Conservation (phyloP, 1,284 basidiomycete genomes). For the Tilletiopsis washingtonensis region DNA sequence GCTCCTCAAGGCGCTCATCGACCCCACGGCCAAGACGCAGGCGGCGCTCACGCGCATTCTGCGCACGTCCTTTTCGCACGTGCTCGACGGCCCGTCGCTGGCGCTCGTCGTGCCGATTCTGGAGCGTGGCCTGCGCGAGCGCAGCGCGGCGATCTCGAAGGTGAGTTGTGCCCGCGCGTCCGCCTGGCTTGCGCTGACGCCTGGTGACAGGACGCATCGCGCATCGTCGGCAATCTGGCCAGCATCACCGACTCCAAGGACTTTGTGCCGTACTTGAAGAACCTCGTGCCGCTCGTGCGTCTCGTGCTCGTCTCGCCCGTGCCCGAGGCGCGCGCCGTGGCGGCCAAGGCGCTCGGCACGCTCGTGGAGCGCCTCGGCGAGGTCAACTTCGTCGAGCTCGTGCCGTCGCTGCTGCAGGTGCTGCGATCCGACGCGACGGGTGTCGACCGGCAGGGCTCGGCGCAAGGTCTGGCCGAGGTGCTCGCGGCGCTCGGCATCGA, state of each 20-base stretch:
- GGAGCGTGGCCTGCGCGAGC: slow-evolving; percentile 83
- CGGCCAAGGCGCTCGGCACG: slow-evolving; percentile 93
- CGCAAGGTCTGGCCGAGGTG: slow-evolving; percentile 94
- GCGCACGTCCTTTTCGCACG: slow-evolving; percentile 94
- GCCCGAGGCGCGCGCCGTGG: slow-evolving; percentile 91
- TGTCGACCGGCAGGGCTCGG: slow-evolving; percentile 93
- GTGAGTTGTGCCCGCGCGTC: too few species aligned
- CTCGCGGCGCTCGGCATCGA: slow-evolving; percentile 95
- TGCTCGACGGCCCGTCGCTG: slow-evolving; percentile 95
- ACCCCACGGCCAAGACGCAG: slow-evolving; percentile 79
- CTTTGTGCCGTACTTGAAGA: slow-evolving; percentile 86
- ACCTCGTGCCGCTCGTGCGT: slow-evolving; percentile 84
- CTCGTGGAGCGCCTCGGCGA: slow-evolving; percentile 94
- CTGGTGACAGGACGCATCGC: slow-evolving; percentile 88
- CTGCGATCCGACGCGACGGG: slow-evolving; percentile 90
- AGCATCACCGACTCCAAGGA: slow-evolving; percentile 88
- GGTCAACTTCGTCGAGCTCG: slow-evolving; percentile 87
- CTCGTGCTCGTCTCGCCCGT: slow-evolving; percentile 81
- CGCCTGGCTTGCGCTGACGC: too few species aligned
- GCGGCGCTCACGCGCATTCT: slow-evolving; percentile 73
- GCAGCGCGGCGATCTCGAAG: slow-evolving; percentile 88
- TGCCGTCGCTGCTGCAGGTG: slow-evolving; percentile 78
- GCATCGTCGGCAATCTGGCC: slow-evolving; percentile 91
- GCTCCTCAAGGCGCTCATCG: slow-evolving; percentile 89
- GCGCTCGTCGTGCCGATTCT: slow-evolving; percentile 92